Conservation (phyloP, 1,139 yeast genomes). For the Lodderomyces beijingensis region DNA sequence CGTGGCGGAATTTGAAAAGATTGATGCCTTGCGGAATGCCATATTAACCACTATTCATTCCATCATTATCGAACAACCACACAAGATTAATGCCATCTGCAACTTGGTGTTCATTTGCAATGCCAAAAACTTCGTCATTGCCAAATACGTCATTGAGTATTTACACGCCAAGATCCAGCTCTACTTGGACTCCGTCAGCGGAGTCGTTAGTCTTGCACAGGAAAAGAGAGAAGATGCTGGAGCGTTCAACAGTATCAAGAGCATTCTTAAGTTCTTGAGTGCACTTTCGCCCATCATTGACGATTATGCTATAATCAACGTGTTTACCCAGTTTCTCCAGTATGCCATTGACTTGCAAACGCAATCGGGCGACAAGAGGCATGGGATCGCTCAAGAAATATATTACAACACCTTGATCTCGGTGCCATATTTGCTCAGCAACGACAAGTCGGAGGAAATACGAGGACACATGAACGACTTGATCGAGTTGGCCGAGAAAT, state of each 20-base stretch:
- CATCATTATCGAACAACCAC: slow-evolving; percentile 82
- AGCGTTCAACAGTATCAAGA: slow-evolving; percentile 68
- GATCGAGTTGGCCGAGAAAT: slow-evolving; percentile 40
- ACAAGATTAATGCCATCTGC: slow-evolving; percentile 69
- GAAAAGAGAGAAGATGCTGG: slow-evolving; percentile 47
- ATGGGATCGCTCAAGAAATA: slow-evolving; percentile 64
- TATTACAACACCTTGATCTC: slow-evolving; percentile 61
- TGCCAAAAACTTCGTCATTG: slow-evolving; percentile 61
- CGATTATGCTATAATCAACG: slow-evolving; percentile 43
- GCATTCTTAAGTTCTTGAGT: slow-evolving; percentile 66
- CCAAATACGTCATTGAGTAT: slow-evolving; percentile 65
- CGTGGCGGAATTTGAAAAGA: slow-evolving; percentile 64
- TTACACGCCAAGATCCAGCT: slow-evolving; percentile 61
- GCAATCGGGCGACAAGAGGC: slow-evolving; percentile 29
- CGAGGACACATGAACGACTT: slow-evolving; percentile 39
- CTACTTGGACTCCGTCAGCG: slow-evolving; percentile 33
- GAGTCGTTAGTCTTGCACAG: neutral
- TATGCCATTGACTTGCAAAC: slow-evolving; percentile 56
- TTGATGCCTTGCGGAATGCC: slow-evolving; percentile 57
- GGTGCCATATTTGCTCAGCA: slow-evolving; percentile 63
- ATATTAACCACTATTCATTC: slow-evolving; percentile 64
- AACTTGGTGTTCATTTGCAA: slow-evolving; percentile 69
- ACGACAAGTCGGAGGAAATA: slow-evolving; percentile 33
- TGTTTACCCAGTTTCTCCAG: slow-evolving; percentile 53
- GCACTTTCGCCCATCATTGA: slow-evolving; percentile 60